Conservation (phyloP, 768 basidiomycete species). For the Rhodosporidiobolus odoratus region DNA sequence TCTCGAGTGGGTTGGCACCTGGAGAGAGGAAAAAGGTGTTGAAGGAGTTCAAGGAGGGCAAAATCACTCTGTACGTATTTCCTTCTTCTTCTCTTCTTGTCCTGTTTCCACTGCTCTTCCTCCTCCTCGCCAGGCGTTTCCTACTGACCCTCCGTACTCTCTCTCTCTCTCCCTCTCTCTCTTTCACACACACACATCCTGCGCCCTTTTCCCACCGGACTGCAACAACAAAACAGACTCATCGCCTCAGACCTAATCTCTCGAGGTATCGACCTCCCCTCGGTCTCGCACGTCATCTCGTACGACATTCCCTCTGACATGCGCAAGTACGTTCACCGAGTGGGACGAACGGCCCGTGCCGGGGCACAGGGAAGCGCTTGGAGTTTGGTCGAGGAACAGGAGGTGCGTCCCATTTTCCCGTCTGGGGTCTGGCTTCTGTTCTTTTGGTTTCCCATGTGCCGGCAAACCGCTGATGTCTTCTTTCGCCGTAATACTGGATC, state of each 20-base stretch:
- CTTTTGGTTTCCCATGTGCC: background rate
- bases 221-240: constrained; percentile 66
- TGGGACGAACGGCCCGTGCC: constrained; percentile 90
- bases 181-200: no score
- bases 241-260: constrained; percentile 96
- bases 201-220: no score
- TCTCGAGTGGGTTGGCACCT: constrained; percentile 76
- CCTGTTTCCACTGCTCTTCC: constrained; percentile 41
- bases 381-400: constrained; percentile 83
- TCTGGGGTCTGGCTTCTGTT: constrained; percentile 5
- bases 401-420: constrained; percentile 51
- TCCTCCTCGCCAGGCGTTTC: constrained; percentile 24
- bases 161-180: no score
- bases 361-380: constrained; percentile 83
- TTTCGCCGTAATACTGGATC: background rate
- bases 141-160: constrained; percentile 1
- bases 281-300: constrained; percentile 86
- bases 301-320: constrained; percentile 97
- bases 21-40: constrained; percentile 70
- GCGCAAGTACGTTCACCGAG: constrained; percentile 95
- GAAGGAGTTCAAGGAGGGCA: constrained; percentile 70
- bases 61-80: constrained; percentile 69
- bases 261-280: constrained; percentile 88
- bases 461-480: background rate
- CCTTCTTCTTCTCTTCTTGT: background rate